phyloP scores from a whole-genome alignment of 2,329 filamentous ascomycete genomes.

The Aspergillus tamarii region DNA sequence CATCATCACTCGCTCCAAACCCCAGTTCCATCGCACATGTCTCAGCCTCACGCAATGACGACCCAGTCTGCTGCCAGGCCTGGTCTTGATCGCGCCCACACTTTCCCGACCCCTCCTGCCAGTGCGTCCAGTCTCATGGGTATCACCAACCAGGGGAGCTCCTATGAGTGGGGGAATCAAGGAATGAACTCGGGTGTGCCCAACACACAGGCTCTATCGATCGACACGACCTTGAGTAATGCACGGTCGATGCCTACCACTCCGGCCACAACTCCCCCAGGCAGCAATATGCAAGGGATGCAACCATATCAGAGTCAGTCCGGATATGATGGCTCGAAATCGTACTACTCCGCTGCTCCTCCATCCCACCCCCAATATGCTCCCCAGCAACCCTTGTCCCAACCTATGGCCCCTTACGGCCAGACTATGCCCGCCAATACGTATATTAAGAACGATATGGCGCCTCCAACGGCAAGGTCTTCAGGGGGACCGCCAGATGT shows the following conservation, averaged over 20 bases:
- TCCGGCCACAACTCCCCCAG: conserved; percentile 88
- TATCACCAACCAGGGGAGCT: conserved; percentile 72
- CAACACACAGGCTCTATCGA: conserved; percentile 72
- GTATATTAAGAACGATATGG: conserved; percentile 88
- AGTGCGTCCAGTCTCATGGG: conserved; percentile 85
- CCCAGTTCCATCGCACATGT: conserved; percentile 60
- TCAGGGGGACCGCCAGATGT: conserved; percentile 60
- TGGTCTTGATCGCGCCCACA: conserved; percentile 80
- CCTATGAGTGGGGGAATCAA: conserved; percentile 76
- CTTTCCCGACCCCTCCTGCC: conserved; percentile 90
- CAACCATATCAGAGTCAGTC: conserved; percentile 72
- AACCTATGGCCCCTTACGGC: conserved; percentile 70
- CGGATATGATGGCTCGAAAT: conserved; percentile 76
- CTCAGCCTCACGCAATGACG: conserved; percentile 69
- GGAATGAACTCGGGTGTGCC: conserved; percentile 65
- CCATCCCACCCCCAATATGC: conserved; percentile 69
- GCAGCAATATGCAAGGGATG: conserved; percentile 74
- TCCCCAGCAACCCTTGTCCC: conserved; percentile 61
- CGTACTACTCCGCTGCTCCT: conserved; percentile 74
- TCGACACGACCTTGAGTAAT: conserved; percentile 78
- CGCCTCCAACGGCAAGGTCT: conserved; percentile 70
- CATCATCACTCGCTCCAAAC: conserved; percentile 62
- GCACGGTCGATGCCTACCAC: conserved; percentile 85
- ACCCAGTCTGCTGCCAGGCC: conserved; percentile 63
- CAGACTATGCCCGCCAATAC: conserved; percentile 53